phyloP scores from a whole-genome alignment of 352 stramenopile species.

The Phytophthora niederhauseri region DNA sequence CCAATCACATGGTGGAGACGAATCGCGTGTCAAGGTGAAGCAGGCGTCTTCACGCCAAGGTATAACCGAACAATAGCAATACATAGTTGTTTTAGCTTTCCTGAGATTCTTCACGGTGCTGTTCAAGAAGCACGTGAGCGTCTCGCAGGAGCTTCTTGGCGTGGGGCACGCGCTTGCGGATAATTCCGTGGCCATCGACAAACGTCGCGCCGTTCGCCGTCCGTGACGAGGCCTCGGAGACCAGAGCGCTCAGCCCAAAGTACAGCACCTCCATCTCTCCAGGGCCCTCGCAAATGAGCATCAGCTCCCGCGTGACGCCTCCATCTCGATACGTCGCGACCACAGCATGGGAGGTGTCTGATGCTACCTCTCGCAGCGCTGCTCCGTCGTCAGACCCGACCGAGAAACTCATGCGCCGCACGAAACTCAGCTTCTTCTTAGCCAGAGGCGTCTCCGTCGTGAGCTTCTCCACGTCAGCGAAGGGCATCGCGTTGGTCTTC shows the following conservation, averaged over 20 bases:
- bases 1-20: slow-evolving; percentile 83
- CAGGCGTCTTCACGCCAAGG: background rate
- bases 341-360: slow-evolving; percentile 33
- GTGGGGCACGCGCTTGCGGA: slow-evolving; percentile 66
- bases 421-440: slow-evolving; percentile 17
- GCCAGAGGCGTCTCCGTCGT: slow-evolving; percentile 52
- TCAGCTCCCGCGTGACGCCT: slow-evolving; percentile 40
- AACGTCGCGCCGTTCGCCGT: slow-evolving; percentile 56
- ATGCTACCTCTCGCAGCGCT: slow-evolving; percentile 4
- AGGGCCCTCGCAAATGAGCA: slow-evolving; percentile 67
- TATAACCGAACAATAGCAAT: no score
- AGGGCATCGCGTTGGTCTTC: slow-evolving; percentile 49
- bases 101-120: slow-evolving; percentile 17
- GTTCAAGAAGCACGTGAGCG: slow-evolving; percentile 50
- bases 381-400: slow-evolving; percentile 4
- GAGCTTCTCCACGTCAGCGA: slow-evolving; percentile 48
- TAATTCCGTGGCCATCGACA: slow-evolving; percentile 65
- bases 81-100: slow-evolving; percentile 15
- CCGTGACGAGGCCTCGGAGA: slow-evolving; percentile 46
- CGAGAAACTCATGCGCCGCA: slow-evolving; percentile 18
- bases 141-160: slow-evolving; percentile 67
- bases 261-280: slow-evolving; percentile 63
- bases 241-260: slow-evolving; percentile 56
- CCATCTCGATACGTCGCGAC: slow-evolving; percentile 46
- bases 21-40: slow-evolving; percentile 59